phyloP scores from a whole-genome alignment of 768 basidiomycete species.

The Candolleomyces efflorescens region DNA sequence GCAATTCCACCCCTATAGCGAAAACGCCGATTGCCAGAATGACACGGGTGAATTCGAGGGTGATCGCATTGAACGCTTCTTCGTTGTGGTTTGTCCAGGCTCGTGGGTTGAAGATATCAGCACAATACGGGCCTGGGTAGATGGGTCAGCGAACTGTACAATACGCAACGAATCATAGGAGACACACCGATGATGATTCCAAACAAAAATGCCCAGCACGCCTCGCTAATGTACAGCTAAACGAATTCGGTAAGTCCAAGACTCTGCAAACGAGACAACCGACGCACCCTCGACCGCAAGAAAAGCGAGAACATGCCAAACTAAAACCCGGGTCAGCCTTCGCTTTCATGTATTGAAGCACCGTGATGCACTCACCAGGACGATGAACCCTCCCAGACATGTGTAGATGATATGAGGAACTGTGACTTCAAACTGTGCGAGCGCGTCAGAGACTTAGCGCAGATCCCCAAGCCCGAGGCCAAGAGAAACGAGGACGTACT shows the following conservation, averaged over 20 bases:
- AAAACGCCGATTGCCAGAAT: conserved; percentile 97
- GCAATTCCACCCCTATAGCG: conserved; percentile 96
- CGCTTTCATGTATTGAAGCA: not conserved
- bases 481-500: not conserved
- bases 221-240: conserved; percentile 92
- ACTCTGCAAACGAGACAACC: not conserved
- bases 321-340: conserved; percentile 30
- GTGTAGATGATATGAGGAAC: conserved; percentile 76
- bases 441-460: not conserved
- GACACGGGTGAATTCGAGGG: conserved; percentile 87
- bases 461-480: not conserved
- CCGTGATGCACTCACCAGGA: conserved; percentile 48
- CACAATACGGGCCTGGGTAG: conserved; percentile 75
- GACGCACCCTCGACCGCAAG: conserved; percentile 76
- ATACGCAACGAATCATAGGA: conserved; percentile 1
- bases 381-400: conserved; percentile 77
- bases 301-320: conserved; percentile 96
- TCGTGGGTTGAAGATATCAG: conserved; percentile 77
- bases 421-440: conserved; percentile 52
- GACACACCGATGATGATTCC: conserved; percentile 81
- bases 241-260: conserved; percentile 5
- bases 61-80: conserved; percentile 64
- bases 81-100: conserved; percentile 54
- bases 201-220: conserved; percentile 91
- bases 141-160: too few relatives aligned